phyloP scores from a whole-genome alignment of 208 protist genomes.

The Balamuthia mandrillaris region DNA sequence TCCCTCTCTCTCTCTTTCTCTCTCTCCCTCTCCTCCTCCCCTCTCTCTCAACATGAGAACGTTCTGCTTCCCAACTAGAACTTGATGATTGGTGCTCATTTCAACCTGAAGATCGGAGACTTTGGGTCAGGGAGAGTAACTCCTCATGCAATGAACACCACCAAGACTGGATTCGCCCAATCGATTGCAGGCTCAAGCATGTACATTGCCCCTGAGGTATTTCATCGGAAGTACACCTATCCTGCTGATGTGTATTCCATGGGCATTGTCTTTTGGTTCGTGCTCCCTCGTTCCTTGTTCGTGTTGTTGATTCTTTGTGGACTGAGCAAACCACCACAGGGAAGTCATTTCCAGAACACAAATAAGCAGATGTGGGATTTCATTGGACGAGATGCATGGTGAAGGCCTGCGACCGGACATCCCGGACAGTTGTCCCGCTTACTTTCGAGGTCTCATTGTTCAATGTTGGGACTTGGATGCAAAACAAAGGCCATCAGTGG shows the following conservation, averaged over 20 bases:
- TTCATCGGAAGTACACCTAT: neutral
- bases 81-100: constrained; percentile 19
- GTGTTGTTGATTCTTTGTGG: neutral
- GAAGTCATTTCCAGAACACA: neutral
- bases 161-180: neutral
- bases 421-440: neutral
- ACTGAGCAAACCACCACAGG: neutral
- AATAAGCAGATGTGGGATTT: neutral
- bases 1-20: neutral
- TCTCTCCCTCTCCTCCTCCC: neutral
- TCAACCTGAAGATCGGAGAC: neutral
- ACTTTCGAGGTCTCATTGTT: constrained; percentile 9
- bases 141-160: neutral
- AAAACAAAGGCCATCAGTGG: too few relatives aligned
- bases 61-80: neutral
- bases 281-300: neutral
- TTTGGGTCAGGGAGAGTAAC: neutral
- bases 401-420: constrained; percentile 11
- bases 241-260: neutral
- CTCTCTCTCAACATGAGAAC: neutral
- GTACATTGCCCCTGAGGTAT: constrained; percentile 36
- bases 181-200: constrained; percentile 19
- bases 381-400: neutral
- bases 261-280: neutral
- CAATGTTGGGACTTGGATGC: too few relatives aligned